Evolutionary conservation across 2,329 filamentous ascomycete species (phyloP), one percentile per base, ranked within the genome.

Genomic region (Samsoniella hepiali): DNA sequence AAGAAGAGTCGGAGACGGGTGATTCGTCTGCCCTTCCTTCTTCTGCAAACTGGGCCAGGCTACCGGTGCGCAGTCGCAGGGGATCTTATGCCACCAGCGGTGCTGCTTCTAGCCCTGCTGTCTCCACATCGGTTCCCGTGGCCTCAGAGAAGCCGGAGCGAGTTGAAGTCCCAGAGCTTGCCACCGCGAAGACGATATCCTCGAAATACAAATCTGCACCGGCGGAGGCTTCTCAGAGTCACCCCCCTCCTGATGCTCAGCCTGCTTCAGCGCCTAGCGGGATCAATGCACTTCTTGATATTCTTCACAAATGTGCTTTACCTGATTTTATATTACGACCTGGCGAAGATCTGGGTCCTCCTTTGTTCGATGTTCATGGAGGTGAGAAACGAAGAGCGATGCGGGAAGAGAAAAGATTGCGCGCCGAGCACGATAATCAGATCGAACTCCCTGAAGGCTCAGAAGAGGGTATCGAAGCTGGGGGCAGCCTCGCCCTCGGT

Each of bases 21-120:
- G 94, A 97, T 71, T 88, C 89, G 3, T 93, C 95, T 45, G 95
- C 93, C n/a, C 80, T 99, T 49, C 96, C 95, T 2, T 92, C 93
- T 1, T 93, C 93, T 3, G 95, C 94, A 5, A 97, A 89, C 72
- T 99, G 95, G 95, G 95, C 94, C 79, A 80, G 87, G 73, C 85
- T 88, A 71, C 81, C 88, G 63, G 86, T 80, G 75, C 83, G 82
- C 64, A 91, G 85, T 76, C 87, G 87, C 70, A 86, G 84, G 69
- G 91, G 86, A 65, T 97, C 93, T 70, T 86, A 93, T 68, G 89
- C 91, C 38, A 93, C 91, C 0, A 96, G 90, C 71, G 88, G 86
- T 67, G 90, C 91, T 27, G 88, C 91, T 32, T 89, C 92, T 2
- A 97, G 93, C 72, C 93, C 94, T 53, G 89, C 90, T 44, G 83